A percentile compares a stretch with the other conserved stretches of the same genome.
Evolutionary conservation across 495 filamentous ascomycete species (phyloP).

Genomic region (Penicillium steckii): DNA sequence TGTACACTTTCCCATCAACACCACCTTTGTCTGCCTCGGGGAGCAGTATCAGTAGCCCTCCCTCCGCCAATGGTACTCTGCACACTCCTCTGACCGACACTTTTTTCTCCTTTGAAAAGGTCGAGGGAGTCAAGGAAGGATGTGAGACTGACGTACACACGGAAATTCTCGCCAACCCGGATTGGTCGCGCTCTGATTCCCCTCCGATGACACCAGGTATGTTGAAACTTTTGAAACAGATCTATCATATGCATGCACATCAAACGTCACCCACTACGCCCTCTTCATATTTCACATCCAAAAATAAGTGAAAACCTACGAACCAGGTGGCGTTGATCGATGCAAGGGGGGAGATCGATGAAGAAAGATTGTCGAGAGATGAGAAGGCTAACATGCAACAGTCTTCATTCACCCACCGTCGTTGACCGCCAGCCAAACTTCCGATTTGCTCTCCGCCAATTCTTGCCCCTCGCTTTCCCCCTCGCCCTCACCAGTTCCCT

Average conservation of each 20-base stretch:
- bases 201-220: conserved; percentile 93
- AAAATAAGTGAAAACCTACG: conserved; percentile 5
- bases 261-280: neutral
- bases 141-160: conserved; percentile 73
- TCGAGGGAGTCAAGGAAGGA: conserved; percentile 79
- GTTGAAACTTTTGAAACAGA: conserved; percentile 34
- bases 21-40: conserved; percentile 83
- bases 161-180: conserved; percentile 71
- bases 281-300: neutral
- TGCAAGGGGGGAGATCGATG: conserved; percentile 17
- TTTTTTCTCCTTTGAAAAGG: conserved; percentile 71
- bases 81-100: conserved; percentile 79
- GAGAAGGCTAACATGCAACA: conserved; percentile 36
- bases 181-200: conserved; percentile 73
- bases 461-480: conserved; percentile 80
- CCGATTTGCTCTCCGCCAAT: conserved; percentile 69
- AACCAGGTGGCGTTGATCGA: conserved; percentile 8
- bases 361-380: conserved; percentile 2
- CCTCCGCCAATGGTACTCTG: conserved; percentile 70
- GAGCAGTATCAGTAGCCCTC: conserved; percentile 84
- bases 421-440: conserved; percentile 59
- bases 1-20: conserved; percentile 79
- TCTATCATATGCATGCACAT: neutral
- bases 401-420: conserved; percentile 81
- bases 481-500: conserved; percentile 68